phyloP scores from a whole-genome alignment of 1,284 basidiomycete genomes.

The Singerocomus rubriflavus region DNA sequence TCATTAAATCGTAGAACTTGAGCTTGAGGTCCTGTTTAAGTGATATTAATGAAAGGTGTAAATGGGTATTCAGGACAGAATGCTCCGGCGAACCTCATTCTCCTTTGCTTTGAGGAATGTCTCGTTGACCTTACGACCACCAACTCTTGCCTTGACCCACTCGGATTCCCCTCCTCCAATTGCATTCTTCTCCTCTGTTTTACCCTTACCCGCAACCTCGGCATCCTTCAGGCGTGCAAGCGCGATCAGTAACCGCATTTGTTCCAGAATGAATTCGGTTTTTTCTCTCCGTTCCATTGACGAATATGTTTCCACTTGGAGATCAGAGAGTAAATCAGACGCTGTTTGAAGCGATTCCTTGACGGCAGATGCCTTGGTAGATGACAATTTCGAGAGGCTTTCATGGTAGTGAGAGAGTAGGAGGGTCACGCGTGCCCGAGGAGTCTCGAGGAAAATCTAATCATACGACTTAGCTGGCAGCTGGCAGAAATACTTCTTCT shows the following conservation, averaged over 20 bases:
- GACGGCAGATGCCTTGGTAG: conserved; percentile 42
- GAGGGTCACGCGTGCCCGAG: conserved; percentile 90
- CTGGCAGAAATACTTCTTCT: background rate
- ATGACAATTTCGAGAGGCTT: conserved; percentile 45
- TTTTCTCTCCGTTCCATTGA: conserved; percentile 98
- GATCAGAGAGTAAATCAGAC: conserved; percentile 88
- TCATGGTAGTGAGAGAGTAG: conserved; percentile 85
- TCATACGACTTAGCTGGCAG: conserved; percentile 1
- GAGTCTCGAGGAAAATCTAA: conserved; percentile 97
- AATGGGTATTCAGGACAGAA: background rate
- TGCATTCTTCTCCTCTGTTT: conserved; percentile 56
- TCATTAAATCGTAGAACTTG: conserved; percentile 95
- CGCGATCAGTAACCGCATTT: conserved; percentile 86
- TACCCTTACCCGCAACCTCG: conserved; percentile 47
- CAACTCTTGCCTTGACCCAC: conserved; percentile 91
- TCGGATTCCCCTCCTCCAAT: conserved; percentile 74
- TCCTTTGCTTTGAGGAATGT: conserved; percentile 87
- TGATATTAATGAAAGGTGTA: conserved; percentile 5
- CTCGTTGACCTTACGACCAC: conserved; percentile 92
- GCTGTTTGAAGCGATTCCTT: conserved; percentile 76
- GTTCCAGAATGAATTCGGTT: conserved; percentile 97
- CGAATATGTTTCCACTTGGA: conserved; percentile 98
- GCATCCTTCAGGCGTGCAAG: conserved; percentile 71
- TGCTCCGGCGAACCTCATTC: conserved; percentile 65
- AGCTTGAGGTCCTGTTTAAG: conserved; percentile 84